Conservation (phyloP, 2,329 filamentous ascomycete species). For the Geoglossum cookeanum region DNA sequence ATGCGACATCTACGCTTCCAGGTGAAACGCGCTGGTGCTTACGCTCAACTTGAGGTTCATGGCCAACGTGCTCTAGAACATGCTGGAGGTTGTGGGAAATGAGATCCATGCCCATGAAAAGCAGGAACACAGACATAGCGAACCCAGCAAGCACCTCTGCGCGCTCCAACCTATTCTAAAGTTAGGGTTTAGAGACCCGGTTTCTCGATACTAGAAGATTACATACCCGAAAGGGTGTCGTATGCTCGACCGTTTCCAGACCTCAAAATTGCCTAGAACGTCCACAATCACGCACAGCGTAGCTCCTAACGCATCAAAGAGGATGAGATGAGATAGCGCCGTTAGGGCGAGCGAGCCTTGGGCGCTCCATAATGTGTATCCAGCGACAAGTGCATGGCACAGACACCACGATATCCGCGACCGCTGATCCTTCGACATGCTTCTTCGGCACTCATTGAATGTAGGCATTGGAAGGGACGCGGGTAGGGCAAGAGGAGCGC, state of each 20-base stretch:
- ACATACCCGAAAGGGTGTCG: conserved; percentile 64
- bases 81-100: conserved; percentile 89
- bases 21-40: conserved; percentile 47
- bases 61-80: conserved; percentile 58
- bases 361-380: conserved; percentile 69
- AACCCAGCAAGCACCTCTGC: conserved; percentile 90
- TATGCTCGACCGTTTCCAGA: conserved; percentile 85
- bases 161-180: conserved; percentile 44
- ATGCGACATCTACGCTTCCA: conserved; percentile 64
- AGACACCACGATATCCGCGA: conserved; percentile 73
- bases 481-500: conserved; percentile 73
- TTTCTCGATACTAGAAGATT: neutral
- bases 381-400: conserved; percentile 68
- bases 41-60: conserved; percentile 55
- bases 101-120: conserved; percentile 95
- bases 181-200: conserved; percentile 1
- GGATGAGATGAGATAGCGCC: conserved; percentile 76
- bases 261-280: conserved; percentile 88
- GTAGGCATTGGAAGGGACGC: conserved; percentile 87
- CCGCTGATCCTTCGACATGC: conserved; percentile 78
- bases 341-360: conserved; percentile 79
- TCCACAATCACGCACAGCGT: conserved; percentile 84
- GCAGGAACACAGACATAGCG: conserved; percentile 82
- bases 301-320: conserved; percentile 88
- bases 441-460: conserved; percentile 66